Evolutionary conservation across 441 rosid genomes (phyloP), one percentile per base, ranked within the genome.

Genomic region (Iberis amara): DNA sequence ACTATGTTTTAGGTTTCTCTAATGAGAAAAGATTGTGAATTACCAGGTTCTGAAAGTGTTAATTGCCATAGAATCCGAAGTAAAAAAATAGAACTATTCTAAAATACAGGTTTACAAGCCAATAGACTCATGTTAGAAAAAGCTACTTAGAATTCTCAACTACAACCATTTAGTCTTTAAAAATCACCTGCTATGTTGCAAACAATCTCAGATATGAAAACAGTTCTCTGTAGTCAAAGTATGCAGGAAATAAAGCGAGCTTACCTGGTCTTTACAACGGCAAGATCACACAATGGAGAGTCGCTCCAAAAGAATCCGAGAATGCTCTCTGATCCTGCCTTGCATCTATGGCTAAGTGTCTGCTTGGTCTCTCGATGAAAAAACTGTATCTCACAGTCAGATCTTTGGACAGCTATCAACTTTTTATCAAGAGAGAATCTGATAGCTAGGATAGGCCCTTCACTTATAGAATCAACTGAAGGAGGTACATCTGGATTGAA

Each of bases 241-340:
- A 39, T 26, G 37, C n/a, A 53, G 33, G 39, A 23, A 10, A 51
- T 33, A 37, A 27, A 52, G n/a, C 5, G 9, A 54, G 23, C 56
- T 56, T 54, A 92, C 99, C 99, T 92, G 70, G 81, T 88, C 78
- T 92, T 92, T 28, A 92, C 85, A 53, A 89, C 67, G 11, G 84
- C 96, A 62, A 92, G 73, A 69, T 92, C 85, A 65, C 94, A 82
- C 44, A 72, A 66, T 0, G 94, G 88, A 70, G 94, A 86, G 73
- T 92, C 99, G 11, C 94, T 84, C 97, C 97, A 92, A 68, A 92
- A 89, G 70, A 86, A 86, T 48, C 98, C 97, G 55, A 92, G 75
- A 68, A 92, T 78, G 61, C 75, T 81, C 76, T 81, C 97, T 46
- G 94, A 82, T 55, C 85, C 96, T 41, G 80, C 49, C 68, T 64